Evolutionary conservation across 179 eudicot species (phyloP), one percentile per base, ranked within the genome.

Genomic region (Gypsophila paniculata): DNA sequence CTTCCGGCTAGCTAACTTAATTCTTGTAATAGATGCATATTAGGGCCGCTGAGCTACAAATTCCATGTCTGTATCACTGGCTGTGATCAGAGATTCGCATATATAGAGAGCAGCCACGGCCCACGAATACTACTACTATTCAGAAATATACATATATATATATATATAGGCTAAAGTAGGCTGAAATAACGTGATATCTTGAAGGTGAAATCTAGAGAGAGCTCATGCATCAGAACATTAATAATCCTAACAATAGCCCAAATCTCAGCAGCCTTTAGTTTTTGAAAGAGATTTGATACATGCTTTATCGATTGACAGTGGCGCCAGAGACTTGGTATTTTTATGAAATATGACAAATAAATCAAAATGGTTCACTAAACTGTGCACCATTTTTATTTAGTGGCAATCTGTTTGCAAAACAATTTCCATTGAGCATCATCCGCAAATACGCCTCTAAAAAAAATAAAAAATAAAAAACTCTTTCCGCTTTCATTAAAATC

Each of bases 191-290:
- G 65, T 15, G 15, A 39, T 63, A 21, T 12, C 26, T 60, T 36
- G 38, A n/a, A 21, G 17, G 38, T 63, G 32, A 18, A 11, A 62
- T 64, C 18, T 18, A 38, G 26, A 61, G 65, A 64, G 48, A 64
- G 2, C 14, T 39, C 26, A 64, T 42, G 18, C 7, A 39, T 17
- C 19, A 10, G 7, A 64, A 13, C 48, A 62, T 7, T 25, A 29
- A 38, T 38, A 64, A 10, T 19, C 60, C 25, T 55, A 66, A 22
- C 70, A 65, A 65, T 65, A 3, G 14, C 69, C 51, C 32, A 19
- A 39, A 65, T 65, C 15, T 65, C 39, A 38, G 53, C 69, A 65
- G 69, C 53, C 69, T 65, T 2, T 49, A 12, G 57, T 12, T 14
- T 14, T 52, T 52, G n/a, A 52, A 52, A 52, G 19, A 52, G 57